Base-by-base conservation (phyloP, 1,284 basidiomycete species). In the Puccinia coronata region DNA sequence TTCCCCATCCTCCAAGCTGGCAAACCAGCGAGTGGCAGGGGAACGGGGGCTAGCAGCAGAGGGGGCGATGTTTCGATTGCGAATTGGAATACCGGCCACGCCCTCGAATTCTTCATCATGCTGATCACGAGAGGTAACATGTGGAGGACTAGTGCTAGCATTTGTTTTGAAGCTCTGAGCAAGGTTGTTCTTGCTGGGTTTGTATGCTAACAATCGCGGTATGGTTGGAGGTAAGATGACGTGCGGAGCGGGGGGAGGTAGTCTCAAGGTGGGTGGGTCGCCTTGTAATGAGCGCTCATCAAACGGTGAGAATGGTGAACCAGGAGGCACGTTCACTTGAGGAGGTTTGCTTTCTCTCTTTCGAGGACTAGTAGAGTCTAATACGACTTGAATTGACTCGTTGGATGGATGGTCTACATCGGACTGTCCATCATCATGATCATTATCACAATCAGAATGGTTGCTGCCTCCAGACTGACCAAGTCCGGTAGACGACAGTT, bases 241-340 rank as follows among this genome's bases (percentile, higher is more conserved):
- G 49, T 72, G 51, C 16, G 70, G 51, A n/a, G 25, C 20, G 16
- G 72, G 41, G 8, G 53, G 25, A 47, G 72, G 55, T 59, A 75
- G 36, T 53, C 36, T 75, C 55, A 75, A 47, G 23, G 39, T 75
- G 20, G 72, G 72, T 61, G 57, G 53, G 23, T 75, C 72, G 43
- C 61, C 72, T 41, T 41, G 25, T 28, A 59, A 53, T 34, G 72
- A 75, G 11, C 53, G 55, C n/a, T 75, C 72, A 47, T n/a, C n/a
- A n/a, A 75, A 75, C n/a, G 72, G 72, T 61, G 55, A 75, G 41
- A 75, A 75, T 14, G 72, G 72, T 39, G 72, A 75, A 20, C 72
- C 72, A 25, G 72, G 53, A 20, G 72, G 72, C 3, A 75, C 72
- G 9, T 59, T 49, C 14, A 75, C 57, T 63, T 61, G 53, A 18